Evolutionary conservation across 1,284 basidiomycete genomes (phyloP), one percentile per base, ranked within the genome.

Genomic region (Ceratobasidium sp.): DNA sequence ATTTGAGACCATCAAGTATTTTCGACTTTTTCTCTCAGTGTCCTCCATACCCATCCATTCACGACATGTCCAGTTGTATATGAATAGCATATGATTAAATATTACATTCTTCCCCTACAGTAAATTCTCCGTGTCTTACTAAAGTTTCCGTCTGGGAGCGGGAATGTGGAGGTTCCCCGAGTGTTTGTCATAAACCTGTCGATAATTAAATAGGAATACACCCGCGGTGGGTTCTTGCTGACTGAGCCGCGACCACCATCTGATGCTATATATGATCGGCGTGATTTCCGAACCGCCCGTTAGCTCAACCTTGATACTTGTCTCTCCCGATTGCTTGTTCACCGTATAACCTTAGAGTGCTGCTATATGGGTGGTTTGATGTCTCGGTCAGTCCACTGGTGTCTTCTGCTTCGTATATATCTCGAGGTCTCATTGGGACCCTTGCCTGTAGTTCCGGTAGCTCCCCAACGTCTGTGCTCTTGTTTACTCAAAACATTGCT

Each of bases 401-500:
- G 59, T 42, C 47, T 2, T 52, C 59, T 27, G 23, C 46, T 41
- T 47, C 47, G 7, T 27, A 16, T n/a, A 16, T 33, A 14, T 30
- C 47, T 39, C 59, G 33, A 1, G 46, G 58, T 19, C 23, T 52
- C 27, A 52, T 62, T 42, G 47, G 33, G n/a, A 5, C 47, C 59
- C 23, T 7, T 30, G 9, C 9, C 59, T 13, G 30, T 6, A 46
- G 7, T 46, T 2, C 27, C 19, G 23, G 36, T 25, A 11, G 19
- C 4, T 57, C 60, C 25, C 69, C 71, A 16, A 58, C 66, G 14
- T 62, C 60, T 23, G 58, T 66, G 41, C 67, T 72, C 33, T n/a
- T 73, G 7, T 73, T 70, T 49, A 73, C 72, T 1, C 72, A 73
- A 30, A 71, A 73, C 57, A 73, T 69, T 39, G 70, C 70, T 23